A percentile compares a stretch with the other conserved stretches of the same genome.
phyloP scores from a whole-genome alignment of 2,329 filamentous ascomycete species.

The Neofusicoccum umdonicola region DNA sequence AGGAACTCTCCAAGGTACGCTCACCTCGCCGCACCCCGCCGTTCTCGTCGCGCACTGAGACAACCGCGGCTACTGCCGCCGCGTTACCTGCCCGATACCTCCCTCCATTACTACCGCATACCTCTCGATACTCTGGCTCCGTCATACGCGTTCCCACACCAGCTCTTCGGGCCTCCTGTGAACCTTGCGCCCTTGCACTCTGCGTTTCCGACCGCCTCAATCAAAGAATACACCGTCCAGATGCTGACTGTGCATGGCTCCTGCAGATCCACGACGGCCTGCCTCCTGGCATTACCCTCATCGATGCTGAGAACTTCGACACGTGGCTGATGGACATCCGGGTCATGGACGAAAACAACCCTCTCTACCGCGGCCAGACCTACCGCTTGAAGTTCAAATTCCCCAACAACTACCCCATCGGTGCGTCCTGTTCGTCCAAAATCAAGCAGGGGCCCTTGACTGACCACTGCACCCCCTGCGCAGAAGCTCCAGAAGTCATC shows the following conservation, averaged over 20 bases:
- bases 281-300: conserved; percentile 70
- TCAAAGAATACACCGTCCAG: neutral
- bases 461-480: neutral
- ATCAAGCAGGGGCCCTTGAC: neutral
- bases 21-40: neutral
- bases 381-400: conserved; percentile 90
- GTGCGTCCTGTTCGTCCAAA: conserved; percentile 46
- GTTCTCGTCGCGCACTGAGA: neutral
- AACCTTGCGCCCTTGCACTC: too few relatives aligned
- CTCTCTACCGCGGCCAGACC: conserved; percentile 74
- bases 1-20: conserved; percentile 25
- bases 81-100: too few relatives aligned
- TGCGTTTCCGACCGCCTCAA: too few relatives aligned
- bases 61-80: neutral
- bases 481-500: conserved; percentile 92
- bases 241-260: neutral
- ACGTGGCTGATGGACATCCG: conserved; percentile 92
- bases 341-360: conserved; percentile 86
- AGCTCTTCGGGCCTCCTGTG: too few relatives aligned
- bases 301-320: conserved; percentile 76
- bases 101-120: too few relatives aligned
- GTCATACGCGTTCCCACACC: neutral
- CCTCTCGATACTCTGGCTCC: neutral
- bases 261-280: conserved; percentile 56
- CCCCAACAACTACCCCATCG: conserved; percentile 81